Base-by-base conservation (phyloP, 192 early-diverging fungal genomes). In the Coemansia sp. region DNA sequence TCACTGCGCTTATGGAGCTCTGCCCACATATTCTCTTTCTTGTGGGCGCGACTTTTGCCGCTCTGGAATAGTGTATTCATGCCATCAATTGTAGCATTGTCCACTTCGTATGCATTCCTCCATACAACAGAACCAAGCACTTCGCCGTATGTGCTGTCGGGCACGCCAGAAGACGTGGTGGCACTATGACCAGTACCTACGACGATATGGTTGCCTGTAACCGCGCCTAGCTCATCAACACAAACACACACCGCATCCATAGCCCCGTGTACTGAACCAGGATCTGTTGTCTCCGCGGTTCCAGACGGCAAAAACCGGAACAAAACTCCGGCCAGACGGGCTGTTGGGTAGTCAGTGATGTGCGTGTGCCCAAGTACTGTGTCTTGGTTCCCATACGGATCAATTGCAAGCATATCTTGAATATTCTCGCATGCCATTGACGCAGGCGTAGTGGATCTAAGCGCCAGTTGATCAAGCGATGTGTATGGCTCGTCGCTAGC, bases 391-490 rank as follows among this genome's bases (percentile, higher is more conserved):
- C 64, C 69, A 29, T 72, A 54, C 22, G 66, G 31, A 29, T 80
- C 78, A 11, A 75, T 68, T 5, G 78, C 72, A 5, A 74, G 66
- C 19, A 52, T 30, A 17, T 75, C 72, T 50, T 75, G 72, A 24
- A 75, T 58, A 8, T 59, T 22, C 21, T 64, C 63, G n/a, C 29
- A 56, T 9, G 64, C 25, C 7, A 55, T 31, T 6, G 61, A 57
- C 2, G 59, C 14, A 21, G 29, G 14, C 7, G 69, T 57, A 30
- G 57, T 39, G 3, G 75, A 57, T 54, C 36, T 64, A 20, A 75
- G 73, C 66, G 69, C 56, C 10, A 51, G 8, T 56, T 81, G 78
- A 42, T 64, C 63, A 7, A 71, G 30, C 2, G 78, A 75, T 6
- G 65, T 31, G 52, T 66, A 75, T 30, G 78, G 78, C 14, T 59